phyloP scores from a whole-genome alignment of 1,139 yeast genomes.

The Dujonia santamariae region DNA sequence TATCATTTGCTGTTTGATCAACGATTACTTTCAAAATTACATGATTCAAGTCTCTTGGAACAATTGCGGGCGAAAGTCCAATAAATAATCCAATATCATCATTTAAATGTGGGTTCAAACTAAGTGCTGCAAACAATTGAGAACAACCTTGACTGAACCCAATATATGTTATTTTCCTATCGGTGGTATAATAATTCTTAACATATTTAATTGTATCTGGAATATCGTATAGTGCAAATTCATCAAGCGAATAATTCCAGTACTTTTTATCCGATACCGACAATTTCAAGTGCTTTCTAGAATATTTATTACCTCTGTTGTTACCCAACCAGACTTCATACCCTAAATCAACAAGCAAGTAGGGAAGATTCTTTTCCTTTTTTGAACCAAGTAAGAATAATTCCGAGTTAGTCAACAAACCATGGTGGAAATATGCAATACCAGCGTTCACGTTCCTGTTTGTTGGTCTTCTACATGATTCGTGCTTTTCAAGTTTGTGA shows the following conservation, averaged over 20 bases:
- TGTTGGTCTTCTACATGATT: conserved; percentile 6
- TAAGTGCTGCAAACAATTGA: conserved; percentile 41
- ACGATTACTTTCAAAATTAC: conserved; percentile 34
- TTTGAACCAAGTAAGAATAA: conserved; percentile 38
- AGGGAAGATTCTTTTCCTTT: conserved; percentile 30
- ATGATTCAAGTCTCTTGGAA: conserved; percentile 40
- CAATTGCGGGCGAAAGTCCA: conserved; percentile 46
- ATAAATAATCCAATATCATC: conserved; percentile 30
- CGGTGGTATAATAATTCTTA: conserved; percentile 12
- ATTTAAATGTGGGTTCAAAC: conserved; percentile 36
- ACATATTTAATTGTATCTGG: conserved; percentile 73
- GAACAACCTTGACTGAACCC: conserved; percentile 50
- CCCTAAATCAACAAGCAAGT: conserved; percentile 27
- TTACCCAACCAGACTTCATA: conserved; percentile 39
- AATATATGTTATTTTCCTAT: conserved; percentile 26
- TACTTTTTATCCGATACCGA: conserved; percentile 48
- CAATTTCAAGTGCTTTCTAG: conserved; percentile 34
- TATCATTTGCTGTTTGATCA: conserved; percentile 32
- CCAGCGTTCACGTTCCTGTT: conserved; percentile 7
- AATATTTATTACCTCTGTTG: conserved; percentile 35
- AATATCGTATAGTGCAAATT: conserved; percentile 78
- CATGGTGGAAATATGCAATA: conserved; percentile 47
- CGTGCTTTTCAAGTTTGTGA: conserved; percentile 28
- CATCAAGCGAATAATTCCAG: conserved; percentile 87
- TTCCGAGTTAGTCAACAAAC: conserved; percentile 45